A percentile compares a stretch with the other conserved stretches of the same genome.
These are phyloP conservation scores for Kluyveromyces aestuarii DNA, from an alignment of 805 yeast species.

Conservation along the genomic window DNA sequence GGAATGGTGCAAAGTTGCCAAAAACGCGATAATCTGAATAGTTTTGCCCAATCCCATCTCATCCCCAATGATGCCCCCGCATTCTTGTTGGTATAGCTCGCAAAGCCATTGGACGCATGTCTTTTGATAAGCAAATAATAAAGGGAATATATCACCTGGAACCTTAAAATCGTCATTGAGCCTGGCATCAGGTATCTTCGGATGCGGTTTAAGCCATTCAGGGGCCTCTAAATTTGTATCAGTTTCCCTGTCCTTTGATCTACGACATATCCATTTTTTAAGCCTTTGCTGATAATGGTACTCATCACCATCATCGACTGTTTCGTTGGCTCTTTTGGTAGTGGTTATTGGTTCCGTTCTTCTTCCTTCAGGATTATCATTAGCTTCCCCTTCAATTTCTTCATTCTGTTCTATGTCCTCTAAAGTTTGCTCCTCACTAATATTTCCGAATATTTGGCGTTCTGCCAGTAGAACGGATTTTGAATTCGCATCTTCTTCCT, in stretches of 20 bases:
- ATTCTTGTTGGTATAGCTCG: slow-evolving; percentile 80
- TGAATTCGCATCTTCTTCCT: slow-evolving; percentile 8
- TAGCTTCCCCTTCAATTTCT: slow-evolving; percentile 12
- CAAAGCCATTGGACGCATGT: slow-evolving; percentile 97
- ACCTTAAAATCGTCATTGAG: slow-evolving; percentile 60
- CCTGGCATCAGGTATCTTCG: slow-evolving; percentile 63
- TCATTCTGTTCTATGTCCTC: too few relatives aligned
- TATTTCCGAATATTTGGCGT: slow-evolving; percentile 4
- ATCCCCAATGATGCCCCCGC: slow-evolving; percentile 95
- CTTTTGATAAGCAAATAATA: slow-evolving; percentile 85
- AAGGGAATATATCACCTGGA: slow-evolving; percentile 86
- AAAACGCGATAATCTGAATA: slow-evolving; percentile 80
- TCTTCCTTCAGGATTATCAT: slow-evolving; percentile 12
- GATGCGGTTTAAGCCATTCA: slow-evolving; percentile 76
- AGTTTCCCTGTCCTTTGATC: slow-evolving; percentile 35
- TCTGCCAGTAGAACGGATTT: slow-evolving; percentile 1
- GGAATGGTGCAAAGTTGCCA: slow-evolving; percentile 86
- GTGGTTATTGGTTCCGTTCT: slow-evolving; percentile 12
- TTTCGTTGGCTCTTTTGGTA: slow-evolving; percentile 23
- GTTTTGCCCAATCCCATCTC: slow-evolving; percentile 99
- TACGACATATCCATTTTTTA: slow-evolving; percentile 44
- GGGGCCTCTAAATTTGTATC: slow-evolving; percentile 20
- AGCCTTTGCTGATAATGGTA: slow-evolving; percentile 50
- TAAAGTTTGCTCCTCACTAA: slow-evolving; percentile 8
- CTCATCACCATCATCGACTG: slow-evolving; percentile 76